Base-by-base conservation (phyloP, 1,284 basidiomycete species). In the Puccinia triticina region DNA sequence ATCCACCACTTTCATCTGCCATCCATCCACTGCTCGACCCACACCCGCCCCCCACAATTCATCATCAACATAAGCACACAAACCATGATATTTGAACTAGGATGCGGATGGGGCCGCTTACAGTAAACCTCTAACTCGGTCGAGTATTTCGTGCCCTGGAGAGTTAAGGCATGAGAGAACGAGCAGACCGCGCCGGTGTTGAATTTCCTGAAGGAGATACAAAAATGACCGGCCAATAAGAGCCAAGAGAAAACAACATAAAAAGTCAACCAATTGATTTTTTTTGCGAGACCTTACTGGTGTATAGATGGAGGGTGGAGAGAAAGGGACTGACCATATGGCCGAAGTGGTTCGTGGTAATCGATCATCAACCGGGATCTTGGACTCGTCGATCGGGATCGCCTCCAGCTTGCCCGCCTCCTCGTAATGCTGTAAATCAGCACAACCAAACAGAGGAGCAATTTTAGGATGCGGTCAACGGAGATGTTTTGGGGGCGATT, bases 131-230 rank as follows among this genome's bases (percentile, higher is more conserved):
- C 95, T 71, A 97, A 89, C 88, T 96, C 95, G 87, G 95, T 96
- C 85, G 92, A 93, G 88, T 97, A 97, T 87, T 94, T 91, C 84
- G 90, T 91, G 77, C 94, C 95, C 87, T 97, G 95, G 34, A 98
- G 91, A 23, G 93, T 93, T 79, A 93, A 93, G 57, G 93, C 90
- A 86, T 97, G 95, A 26, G 91, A 93, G 88, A 98, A 92, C 82
- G 91, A 93, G 21, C 95, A 95, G 34, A 97, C 93, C 43, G 94
- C 95, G 29, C 95, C 95, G 84, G 90, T 94, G 84, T 93, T 91
- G 87, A 96, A 97, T 89, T 98, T 98, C 94, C 93, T 88, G 69
- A 29, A 18, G n/a, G n/a, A n/a, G n/a, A n/a, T 5, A 34, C 8
- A 43, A 7, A 43, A 43, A 43, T 16, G 4, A 26, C 29, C 26